Evolutionary conservation across 805 yeast genomes (phyloP).

Genomic region (Helenozyma baotianmanensis): DNA sequence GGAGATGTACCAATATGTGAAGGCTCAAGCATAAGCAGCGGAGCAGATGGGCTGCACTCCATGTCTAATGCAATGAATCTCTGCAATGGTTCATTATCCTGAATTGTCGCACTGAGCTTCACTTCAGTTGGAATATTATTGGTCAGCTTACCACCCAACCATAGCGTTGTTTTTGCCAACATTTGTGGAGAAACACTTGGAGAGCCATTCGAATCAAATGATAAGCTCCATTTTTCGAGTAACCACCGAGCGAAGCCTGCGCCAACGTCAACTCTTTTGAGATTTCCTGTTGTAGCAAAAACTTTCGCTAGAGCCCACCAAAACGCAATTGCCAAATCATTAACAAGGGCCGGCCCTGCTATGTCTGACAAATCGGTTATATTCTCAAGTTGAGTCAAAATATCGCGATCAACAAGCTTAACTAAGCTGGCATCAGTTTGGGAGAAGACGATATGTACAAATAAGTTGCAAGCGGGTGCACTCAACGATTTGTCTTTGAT

Average conservation of each 20-base stretch:
- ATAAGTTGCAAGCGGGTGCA: constrained; percentile 28
- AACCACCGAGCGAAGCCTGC: constrained; percentile 49
- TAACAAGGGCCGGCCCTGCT: constrained; percentile 53
- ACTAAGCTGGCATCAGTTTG: constrained; percentile 9
- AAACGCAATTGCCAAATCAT: constrained; percentile 45
- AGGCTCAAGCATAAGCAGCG: no score
- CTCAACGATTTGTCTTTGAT: constrained; percentile 27
- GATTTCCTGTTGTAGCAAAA: constrained; percentile 29
- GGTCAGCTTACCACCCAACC: no score
- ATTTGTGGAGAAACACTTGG: neutral
- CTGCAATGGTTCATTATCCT: no score
- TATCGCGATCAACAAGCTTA: constrained; percentile 31
- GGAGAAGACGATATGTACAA: constrained; percentile 12
- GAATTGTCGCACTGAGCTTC: no score
- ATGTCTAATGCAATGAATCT: no score
- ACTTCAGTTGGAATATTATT: no score
- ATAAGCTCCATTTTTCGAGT: constrained; percentile 38
- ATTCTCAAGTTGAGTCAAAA: constrained; percentile 45
- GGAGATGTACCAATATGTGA: no score
- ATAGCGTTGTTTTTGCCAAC: constrained; percentile 1
- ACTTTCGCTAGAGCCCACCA: constrained; percentile 46
- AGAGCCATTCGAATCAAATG: no score
- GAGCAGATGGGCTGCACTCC: no score
- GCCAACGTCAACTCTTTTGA: constrained; percentile 20
- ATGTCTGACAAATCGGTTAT: constrained; percentile 51